Percentiles rank a stretch among this genome's conserved stretches.
Evolutionary conservation across 78 protist genomes (phyloP).

Genomic region (Dictyostelium brefeldianum): DNA sequence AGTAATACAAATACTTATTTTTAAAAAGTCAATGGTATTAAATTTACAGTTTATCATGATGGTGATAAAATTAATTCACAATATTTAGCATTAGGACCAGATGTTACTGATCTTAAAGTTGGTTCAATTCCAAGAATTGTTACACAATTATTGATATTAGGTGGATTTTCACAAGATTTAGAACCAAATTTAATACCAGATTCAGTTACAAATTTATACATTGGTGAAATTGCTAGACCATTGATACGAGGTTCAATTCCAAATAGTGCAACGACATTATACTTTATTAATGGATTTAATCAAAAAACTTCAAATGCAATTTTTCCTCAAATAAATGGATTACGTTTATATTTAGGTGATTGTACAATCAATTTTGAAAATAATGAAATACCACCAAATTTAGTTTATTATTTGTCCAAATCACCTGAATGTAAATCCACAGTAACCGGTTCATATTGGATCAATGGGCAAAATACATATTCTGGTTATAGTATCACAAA

Average conservation of each 20-base stretch:
- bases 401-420: too few relatives aligned
- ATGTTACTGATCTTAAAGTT: not conserved
- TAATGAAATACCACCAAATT: too few relatives aligned
- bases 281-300: not conserved
- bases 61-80: not conserved
- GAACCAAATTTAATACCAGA: not conserved
- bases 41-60: too few relatives aligned
- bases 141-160: not conserved
- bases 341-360: too few relatives aligned
- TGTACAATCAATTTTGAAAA: too few relatives aligned
- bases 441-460: too few relatives aligned
- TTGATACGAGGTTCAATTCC: not conserved
- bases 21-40: too few relatives aligned
- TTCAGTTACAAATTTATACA: not conserved
- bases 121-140: not conserved
- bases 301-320: not conserved
- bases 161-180: not conserved
- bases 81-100: slow-evolving; percentile 1
- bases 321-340: too few relatives aligned
- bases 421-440: too few relatives aligned
- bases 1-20: too few relatives aligned
- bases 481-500: too few relatives aligned
- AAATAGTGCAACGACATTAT: not conserved
- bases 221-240: not conserved
- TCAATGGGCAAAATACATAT: too few relatives aligned